Base-by-base conservation (phyloP, 495 filamentous ascomycete species). In the Xylaria sp. region DNA sequence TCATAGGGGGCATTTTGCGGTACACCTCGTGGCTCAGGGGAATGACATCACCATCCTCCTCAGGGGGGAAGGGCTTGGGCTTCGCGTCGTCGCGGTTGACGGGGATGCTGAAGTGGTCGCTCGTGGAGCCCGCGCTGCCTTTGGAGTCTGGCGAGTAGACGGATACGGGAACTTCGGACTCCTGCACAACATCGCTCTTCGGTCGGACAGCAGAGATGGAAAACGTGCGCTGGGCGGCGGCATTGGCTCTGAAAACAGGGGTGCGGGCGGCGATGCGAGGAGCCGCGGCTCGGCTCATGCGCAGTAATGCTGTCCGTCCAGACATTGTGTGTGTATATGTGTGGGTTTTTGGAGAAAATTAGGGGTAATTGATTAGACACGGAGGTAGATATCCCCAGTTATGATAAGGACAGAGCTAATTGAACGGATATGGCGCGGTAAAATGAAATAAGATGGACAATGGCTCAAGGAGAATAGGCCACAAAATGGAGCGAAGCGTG, bases 51-150 rank as follows among this genome's bases (percentile, higher is more conserved):
- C 58, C 71, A 43, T 82, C 77, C 76, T 75, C 75, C 8, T 74
- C 73, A 63, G 80, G 72, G 40, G 79, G 74, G 69, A 74, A 75
- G 15, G 79, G 79, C 76, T 79, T 79, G 58, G 70, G 75, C 53
- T 75, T 73, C 40, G 75, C 75, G 59, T 83, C 81, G 69, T 84
- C 85, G 73, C 93, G 87, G 74, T 93, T 86, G 14, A 94, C 82
- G 70, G 93, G 92, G 85, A 94, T 97, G 65, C 88, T 92, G 83
- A 95, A 90, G 68, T 87, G 86, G 53, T 92, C 87, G 21, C 82
- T 80, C 21, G 88, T 80, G 19, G 83, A 87, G 64, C 82, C 82
- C 11, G 82, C 80, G 26, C 74, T 65, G 29, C 83, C 83, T 71
- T 81, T 83, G 62, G 78, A 69, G 62, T 85, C 83, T 8, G 80